Percentiles rank a stretch among this genome's conserved stretches.
Conservation (phyloP, 2,329 filamentous ascomycete genomes). For the Alternaria gaisen region DNA sequence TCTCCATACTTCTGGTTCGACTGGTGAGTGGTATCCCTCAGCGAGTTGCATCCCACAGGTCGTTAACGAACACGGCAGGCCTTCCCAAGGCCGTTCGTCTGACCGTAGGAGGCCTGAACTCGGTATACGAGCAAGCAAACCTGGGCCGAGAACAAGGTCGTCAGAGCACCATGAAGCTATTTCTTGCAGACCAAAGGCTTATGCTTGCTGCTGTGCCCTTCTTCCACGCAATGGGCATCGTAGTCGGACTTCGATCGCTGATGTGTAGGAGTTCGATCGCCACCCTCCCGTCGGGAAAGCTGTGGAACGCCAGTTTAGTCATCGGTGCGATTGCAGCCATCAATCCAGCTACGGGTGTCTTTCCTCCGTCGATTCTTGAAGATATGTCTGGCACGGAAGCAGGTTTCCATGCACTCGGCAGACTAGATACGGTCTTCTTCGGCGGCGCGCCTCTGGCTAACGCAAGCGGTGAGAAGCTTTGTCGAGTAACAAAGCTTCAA, state of each 20-base stretch:
- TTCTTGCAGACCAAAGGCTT: not conserved
- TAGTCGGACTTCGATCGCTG: not conserved
- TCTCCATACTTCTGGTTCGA: conserved; percentile 1
- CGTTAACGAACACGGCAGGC: not conserved
- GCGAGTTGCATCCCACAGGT: not conserved
- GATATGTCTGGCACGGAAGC: conserved; percentile 2
- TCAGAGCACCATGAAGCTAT: not conserved
- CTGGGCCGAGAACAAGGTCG: not conserved
- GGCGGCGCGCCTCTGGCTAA: conserved; percentile 2
- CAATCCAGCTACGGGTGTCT: not conserved
- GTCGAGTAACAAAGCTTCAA: conserved; percentile 3
- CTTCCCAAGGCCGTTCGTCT: conserved; percentile 4
- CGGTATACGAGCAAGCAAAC: not conserved
- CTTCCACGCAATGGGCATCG: conserved; percentile 3
- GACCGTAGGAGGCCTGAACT: conserved; percentile 1
- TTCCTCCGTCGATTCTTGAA: conserved; percentile 3
- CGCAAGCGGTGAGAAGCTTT: not conserved
- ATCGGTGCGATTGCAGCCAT: not conserved
- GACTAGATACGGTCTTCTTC: conserved; percentile 1
- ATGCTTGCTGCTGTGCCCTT: conserved; percentile 2
- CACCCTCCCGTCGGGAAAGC: not conserved
- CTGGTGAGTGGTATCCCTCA: not conserved
- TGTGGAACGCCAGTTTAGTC: not conserved
- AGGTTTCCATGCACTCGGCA: conserved; percentile 1
- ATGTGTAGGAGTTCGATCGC: conserved; percentile 2